Conservation (phyloP, 768 basidiomycete species). For the Serpula lacrymans region DNA sequence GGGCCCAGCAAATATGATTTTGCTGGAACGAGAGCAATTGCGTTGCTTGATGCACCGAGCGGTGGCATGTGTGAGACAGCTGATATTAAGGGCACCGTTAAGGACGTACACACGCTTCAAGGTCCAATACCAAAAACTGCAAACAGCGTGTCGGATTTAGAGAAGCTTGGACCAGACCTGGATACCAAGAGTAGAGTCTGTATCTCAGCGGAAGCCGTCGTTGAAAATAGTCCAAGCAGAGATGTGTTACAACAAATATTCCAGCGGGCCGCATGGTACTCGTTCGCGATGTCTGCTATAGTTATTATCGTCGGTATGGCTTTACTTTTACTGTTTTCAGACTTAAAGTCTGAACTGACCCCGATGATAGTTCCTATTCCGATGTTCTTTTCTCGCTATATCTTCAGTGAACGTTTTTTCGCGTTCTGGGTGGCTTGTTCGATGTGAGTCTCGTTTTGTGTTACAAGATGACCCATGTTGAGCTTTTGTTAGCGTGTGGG, state of each 20-base stretch:
- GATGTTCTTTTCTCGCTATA: conserved; percentile 34
- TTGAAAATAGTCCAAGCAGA: too few species aligned
- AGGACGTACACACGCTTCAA: too few species aligned
- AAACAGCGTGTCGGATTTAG: too few species aligned
- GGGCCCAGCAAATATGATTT: conserved; percentile 31
- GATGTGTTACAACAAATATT: conserved; percentile 20
- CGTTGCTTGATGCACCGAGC: conserved; percentile 21
- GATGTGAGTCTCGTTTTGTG: conserved; percentile 20
- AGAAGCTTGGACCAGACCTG: too few species aligned
- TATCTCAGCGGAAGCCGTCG: too few species aligned
- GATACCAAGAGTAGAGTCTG: too few species aligned
- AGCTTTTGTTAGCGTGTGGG: conserved; percentile 22
- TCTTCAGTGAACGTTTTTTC: conserved; percentile 30
- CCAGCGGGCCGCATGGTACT: conserved; percentile 27
- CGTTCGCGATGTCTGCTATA: conserved; percentile 20
- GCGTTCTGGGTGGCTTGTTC: conserved; percentile 33
- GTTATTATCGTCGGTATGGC: conserved; percentile 26
- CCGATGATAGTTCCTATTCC: conserved; percentile 25
- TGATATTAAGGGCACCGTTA: background rate
- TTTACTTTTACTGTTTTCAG: too few species aligned
- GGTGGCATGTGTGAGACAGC: background rate
- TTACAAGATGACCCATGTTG: background rate
- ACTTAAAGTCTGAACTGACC: background rate
- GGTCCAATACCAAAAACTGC: too few species aligned
- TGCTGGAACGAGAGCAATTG: conserved; percentile 27